phyloP scores from a whole-genome alignment of 1,284 basidiomycete species.

The Ustilago vetiveriae region DNA sequence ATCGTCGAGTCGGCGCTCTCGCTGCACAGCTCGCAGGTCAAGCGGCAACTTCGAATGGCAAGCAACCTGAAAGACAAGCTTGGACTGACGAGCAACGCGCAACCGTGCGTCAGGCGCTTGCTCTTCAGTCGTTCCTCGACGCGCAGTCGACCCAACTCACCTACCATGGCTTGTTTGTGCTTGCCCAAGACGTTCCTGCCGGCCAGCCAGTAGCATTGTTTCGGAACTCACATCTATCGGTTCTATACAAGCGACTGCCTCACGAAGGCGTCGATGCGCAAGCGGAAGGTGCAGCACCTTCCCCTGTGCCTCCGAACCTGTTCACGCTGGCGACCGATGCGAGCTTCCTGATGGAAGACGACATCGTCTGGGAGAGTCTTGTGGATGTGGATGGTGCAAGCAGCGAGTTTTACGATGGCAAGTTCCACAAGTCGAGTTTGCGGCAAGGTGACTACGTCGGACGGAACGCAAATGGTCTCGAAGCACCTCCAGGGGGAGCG shows the following conservation, averaged over 20 bases:
- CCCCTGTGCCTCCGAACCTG: constrained; percentile 67
- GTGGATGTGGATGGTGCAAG: constrained; percentile 81
- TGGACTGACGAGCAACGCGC: constrained; percentile 32
- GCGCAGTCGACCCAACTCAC: constrained; percentile 82
- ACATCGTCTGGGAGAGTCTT: constrained; percentile 85
- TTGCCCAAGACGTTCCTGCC: constrained; percentile 68
- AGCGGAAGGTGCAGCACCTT: background rate
- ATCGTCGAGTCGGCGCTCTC: constrained; percentile 46
- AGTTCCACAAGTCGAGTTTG: constrained; percentile 41
- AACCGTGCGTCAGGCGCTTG: constrained; percentile 27
- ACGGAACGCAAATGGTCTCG: constrained; percentile 8
- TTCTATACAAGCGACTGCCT: constrained; percentile 73
- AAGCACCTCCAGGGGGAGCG: background rate
- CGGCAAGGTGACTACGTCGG: constrained; percentile 43
- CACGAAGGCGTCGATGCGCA: constrained; percentile 30
- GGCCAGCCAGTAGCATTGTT: constrained; percentile 80
- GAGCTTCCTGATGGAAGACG: constrained; percentile 78
- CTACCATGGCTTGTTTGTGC: constrained; percentile 75
- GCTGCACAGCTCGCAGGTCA: constrained; percentile 71
- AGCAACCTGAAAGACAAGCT: constrained; percentile 14
- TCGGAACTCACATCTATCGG: constrained; percentile 86
- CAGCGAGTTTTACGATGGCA: constrained; percentile 53
- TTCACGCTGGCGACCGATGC: constrained; percentile 85
- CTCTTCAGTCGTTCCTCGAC: constrained; percentile 72
- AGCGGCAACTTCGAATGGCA: constrained; percentile 73